phyloP scores from a whole-genome alignment of 805 yeast species.

The Nakazawaea holstii region DNA sequence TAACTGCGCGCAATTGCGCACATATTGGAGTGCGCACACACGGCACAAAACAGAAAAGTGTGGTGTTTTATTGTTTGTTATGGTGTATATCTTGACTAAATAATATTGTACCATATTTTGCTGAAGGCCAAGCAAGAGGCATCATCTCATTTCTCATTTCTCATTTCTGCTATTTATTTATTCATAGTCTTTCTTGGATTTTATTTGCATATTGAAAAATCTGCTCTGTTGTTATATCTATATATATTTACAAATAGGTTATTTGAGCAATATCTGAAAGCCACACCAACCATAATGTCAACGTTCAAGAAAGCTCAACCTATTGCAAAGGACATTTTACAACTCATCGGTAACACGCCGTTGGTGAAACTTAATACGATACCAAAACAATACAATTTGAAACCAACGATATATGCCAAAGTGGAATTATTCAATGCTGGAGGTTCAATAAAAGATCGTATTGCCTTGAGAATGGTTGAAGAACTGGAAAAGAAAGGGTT shows the following conservation, averaged over 20 bases:
- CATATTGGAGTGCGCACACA: too few relatives aligned
- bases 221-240: not conserved
- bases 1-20: too few relatives aligned
- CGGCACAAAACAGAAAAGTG: too few relatives aligned
- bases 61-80: too few relatives aligned
- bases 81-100: too few relatives aligned
- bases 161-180: too few relatives aligned
- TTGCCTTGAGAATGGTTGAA: conserved; percentile 81
- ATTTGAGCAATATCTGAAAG: not conserved
- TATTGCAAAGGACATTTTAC: conserved; percentile 47
- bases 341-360: conserved; percentile 84
- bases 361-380: conserved; percentile 67
- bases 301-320: conserved; percentile 11
- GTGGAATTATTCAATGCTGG: conserved; percentile 84
- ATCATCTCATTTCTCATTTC: too few relatives aligned
- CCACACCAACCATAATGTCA: conserved; percentile 3
- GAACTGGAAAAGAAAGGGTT: conserved; percentile 75
- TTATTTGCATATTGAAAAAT: too few relatives aligned
- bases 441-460: conserved; percentile 86
- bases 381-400: conserved; percentile 71
- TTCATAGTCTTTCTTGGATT: too few relatives aligned
- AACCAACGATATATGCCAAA: conserved; percentile 67
- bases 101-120: too few relatives aligned
- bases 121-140: too few relatives aligned
- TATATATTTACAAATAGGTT: not conserved